Base-by-base conservation (phyloP, 106 monocot species). In the Amphibolis antarctica region DNA sequence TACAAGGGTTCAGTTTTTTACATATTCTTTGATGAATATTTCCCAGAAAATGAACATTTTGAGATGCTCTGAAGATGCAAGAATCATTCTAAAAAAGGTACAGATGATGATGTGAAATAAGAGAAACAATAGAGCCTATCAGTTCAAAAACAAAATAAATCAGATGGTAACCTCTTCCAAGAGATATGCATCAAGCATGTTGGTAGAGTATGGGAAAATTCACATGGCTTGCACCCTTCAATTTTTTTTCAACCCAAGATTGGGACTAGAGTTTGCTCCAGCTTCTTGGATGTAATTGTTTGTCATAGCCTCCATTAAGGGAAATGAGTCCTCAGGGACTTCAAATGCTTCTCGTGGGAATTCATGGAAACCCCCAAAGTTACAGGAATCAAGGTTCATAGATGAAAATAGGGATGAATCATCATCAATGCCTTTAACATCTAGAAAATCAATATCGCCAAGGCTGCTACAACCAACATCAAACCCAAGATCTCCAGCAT, bases 311-410 rank as follows among this genome's bases (percentile, higher is more conserved):
- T 43, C 25, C 23, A 66, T 55, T 42, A 72, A 72, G 18, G 58
- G 44, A 21, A 66, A 66, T 14, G 61, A 61, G 30, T 57, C 44
- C 9, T 74, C 74, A 20, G 46, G 49, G 22, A 44, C 36, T 21
- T 75, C 67, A 55, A 68, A 75, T 13, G n/a, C 26, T 14, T 66
- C 25, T 52, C 60, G 45, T 7, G 67, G 53, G 54, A 63, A 61
- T 52, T 69, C 75, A 1, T 28, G 46, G 20, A 62, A 36, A 7
- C n/a, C 60, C 3, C 55, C 62, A 46, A 75, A 67, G 12, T 47
- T 61, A 20, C 53, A 69, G 13, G 61, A 24, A 55, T 75, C 75
- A 7, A 75, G 63, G 43, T 63, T 62, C 19, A 62, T 28, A 28
- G 67, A 36, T 4, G 75, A 68, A 18, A 44, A 63, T 28, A 43